Base-by-base conservation (phyloP, 805 yeast species). In the Isabelozyma rhagii region DNA sequence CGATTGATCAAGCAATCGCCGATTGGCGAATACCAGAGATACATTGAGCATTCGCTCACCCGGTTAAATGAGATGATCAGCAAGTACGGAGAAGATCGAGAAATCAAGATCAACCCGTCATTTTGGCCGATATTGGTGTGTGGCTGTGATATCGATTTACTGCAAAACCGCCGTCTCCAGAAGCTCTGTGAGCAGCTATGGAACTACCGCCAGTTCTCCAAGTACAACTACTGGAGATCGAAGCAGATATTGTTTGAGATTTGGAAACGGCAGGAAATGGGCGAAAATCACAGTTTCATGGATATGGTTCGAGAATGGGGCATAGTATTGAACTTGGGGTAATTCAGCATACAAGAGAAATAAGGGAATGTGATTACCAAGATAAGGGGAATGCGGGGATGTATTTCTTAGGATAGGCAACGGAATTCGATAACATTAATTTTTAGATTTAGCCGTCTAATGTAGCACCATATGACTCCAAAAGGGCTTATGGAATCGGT, bases 241-340 rank as follows among this genome's bases (percentile, higher is more conserved):
- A 79, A 79, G 54, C 85, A 81, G 57, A 70, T 80, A 27, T 62
- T 80, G 52, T 68, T 69, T 51, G 85, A 81, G 56, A 70, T 79
- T 11, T 79, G 82, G 80, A 68, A 75, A 38, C 60, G 81, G 25
- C 57, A 77, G 41, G 68, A 66, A 5, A 58, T 59, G 21, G 71
- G 71, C 11, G 68, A 62, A 51, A 60, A 68, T 45, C 47, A 55
- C 25, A 78, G 80, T 29, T 81, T 83, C 77, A 69, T 81, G 68
- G 83, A 80, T 54, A 59, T 80, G 64, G 66, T 81, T 1, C 69
- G 81, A 47, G 81, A 76, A 50, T 81, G 85, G 85, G 83, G 77
- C 29, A 60, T 72, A 11, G 69, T 67, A 5, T 59, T 75, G 48
- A 66, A 69, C 51, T 58, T 74, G 43, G 72, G 69, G 3, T 71